phyloP scores from a whole-genome alignment of 2,329 filamentous ascomycete genomes.

The Ophiostoma quercus region DNA sequence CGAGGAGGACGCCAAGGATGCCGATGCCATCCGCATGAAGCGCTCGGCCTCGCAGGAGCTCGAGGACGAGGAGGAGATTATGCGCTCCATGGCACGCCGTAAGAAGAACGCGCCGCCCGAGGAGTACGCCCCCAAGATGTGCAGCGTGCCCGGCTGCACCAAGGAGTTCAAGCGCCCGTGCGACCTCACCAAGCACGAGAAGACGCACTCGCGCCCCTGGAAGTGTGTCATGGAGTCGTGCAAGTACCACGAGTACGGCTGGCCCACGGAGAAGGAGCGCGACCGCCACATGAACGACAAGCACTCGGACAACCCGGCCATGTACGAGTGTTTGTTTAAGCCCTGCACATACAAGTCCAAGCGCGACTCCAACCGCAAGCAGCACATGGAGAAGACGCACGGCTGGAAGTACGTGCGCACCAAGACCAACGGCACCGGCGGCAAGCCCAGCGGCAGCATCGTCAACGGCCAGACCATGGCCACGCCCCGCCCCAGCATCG shows the following conservation, averaged over 20 bases:
- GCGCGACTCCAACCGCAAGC: constrained; percentile 93
- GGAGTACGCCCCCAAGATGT: constrained; percentile 74
- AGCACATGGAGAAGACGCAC: constrained; percentile 97
- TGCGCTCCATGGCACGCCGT: constrained; percentile 89
- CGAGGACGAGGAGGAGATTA: constrained; percentile 74
- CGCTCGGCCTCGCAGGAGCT: constrained; percentile 63
- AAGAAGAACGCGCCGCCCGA: constrained; percentile 89
- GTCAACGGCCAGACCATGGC: neutral
- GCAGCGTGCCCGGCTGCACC: constrained; percentile 68
- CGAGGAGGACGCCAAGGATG: constrained; percentile 43
- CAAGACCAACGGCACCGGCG: constrained; percentile 70
- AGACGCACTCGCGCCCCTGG: constrained; percentile 93
- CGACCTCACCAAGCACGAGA: constrained; percentile 95
- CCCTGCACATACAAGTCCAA: constrained; percentile 93
- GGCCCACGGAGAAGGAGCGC: constrained; percentile 96
- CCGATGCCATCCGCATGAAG: constrained; percentile 53
- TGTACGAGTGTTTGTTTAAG: constrained; percentile 77
- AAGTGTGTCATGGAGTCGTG: constrained; percentile 79
- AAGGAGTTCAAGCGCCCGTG: constrained; percentile 97
- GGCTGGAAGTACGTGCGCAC: constrained; percentile 85
- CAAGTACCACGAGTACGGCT: constrained; percentile 86
- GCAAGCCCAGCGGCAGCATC: constrained; percentile 30
- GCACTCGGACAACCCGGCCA: constrained; percentile 71
- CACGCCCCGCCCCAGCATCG: constrained; percentile 37
- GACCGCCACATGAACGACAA: constrained; percentile 96